Base-by-base conservation (phyloP, 2,329 filamentous ascomycete species). In the Chaetomiaceae sp. region DNA sequence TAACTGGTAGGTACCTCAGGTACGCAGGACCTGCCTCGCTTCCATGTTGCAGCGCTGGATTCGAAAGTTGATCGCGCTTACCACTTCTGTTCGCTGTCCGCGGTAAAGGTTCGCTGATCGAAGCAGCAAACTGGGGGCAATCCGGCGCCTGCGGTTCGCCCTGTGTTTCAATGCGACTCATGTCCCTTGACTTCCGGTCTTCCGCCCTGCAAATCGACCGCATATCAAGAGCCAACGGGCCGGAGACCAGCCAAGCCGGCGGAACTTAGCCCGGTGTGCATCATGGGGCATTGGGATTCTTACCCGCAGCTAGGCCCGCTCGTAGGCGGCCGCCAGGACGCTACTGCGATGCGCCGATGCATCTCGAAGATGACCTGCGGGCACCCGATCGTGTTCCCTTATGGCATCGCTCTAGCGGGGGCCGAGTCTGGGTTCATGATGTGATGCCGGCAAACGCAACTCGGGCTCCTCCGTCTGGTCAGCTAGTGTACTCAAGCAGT, bases 151-250 rank as follows among this genome's bases (percentile, higher is more conserved):
- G 5, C 8, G 27, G 27, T 31, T 31, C 22, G 31, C 47, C 6
- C 27, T 17, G 37, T 19, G 53, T 55, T 51, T 55, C 53, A 55
- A 51, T 47, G 19, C 42, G 53, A 55, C 29, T 55, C 53, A 55
- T 55, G 53, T n/a, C 14, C 27, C 11, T 19, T 17, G 15, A 15
- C 25, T 40, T 19, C 39, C 23, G 34, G 39, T 31, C 14, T 39
- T 34, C 44, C 25, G 36, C 15, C 20, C 19, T 20, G 25, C 15
- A 33, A 34, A 36, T n/a, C 38, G 19, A 29, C 11, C 27, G 38
- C 38, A 36, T 25, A 19, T 14, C 38, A 25, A 31, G 23, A 45
- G 14, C 33, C 19, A 37, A 1, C n/a, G 23, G 22, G 37, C 33
- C 14, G 15, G 14, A 37, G 15, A n/a, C n/a, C 20, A 23, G 19